Evolutionary conservation across 83 land plant species (phyloP).

Genomic region (Picea engelmannii): DNA sequence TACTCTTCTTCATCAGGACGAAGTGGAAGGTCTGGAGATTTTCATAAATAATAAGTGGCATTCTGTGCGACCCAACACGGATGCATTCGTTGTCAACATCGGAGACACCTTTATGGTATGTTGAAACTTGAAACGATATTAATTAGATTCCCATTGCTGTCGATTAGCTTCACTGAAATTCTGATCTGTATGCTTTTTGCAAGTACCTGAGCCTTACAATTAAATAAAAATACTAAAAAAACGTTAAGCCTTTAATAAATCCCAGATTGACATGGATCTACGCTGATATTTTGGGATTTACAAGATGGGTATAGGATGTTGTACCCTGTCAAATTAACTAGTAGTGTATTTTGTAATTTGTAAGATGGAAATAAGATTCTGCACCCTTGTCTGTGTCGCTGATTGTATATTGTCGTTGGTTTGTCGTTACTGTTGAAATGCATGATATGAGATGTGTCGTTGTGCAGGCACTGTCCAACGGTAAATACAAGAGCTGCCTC

Average conservation of each 20-base stretch:
- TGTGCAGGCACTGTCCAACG: conserved; percentile 71
- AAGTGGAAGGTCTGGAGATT: conserved; percentile 61
- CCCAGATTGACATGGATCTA: too few species aligned
- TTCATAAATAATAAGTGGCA: conserved; percentile 51
- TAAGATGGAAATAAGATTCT: neutral
- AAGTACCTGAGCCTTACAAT: too few species aligned
- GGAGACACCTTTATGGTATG: conserved; percentile 92
- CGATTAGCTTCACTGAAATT: too few species aligned
- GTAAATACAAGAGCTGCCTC: conserved; percentile 72
- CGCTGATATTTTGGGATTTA: too few species aligned
- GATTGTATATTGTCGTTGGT: neutral
- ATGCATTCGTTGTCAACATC: conserved; percentile 63
- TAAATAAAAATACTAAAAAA: too few species aligned
- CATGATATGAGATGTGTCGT: neutral
- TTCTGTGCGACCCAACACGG: conserved; percentile 39
- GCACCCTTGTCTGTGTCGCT: neutral
- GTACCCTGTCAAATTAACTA: too few species aligned
- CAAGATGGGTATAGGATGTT: too few species aligned
- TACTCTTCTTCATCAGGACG: conserved; percentile 62
- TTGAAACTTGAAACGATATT: neutral
- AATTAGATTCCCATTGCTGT: neutral
- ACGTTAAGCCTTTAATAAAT: too few species aligned
- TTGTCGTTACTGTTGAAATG: neutral
- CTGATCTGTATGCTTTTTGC: too few species aligned
- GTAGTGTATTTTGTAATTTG: too few species aligned